Evolutionary conservation across 352 stramenopile species (phyloP).

Genomic region (Phytophthora pini): DNA sequence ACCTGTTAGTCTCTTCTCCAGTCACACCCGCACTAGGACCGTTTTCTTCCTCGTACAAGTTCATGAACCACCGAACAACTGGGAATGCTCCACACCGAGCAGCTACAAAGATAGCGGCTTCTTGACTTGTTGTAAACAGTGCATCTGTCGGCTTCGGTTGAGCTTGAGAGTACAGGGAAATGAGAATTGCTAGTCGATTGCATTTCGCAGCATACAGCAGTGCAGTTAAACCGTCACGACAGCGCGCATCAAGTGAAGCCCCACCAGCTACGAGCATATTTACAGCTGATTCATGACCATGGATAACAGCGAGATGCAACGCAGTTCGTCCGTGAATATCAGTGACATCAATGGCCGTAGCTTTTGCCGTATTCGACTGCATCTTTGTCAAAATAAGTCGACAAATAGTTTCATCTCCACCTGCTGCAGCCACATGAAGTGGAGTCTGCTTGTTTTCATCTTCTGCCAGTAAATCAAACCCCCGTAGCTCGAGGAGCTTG

Average conservation of each 20-base stretch:
- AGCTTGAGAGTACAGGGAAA: slow-evolving; percentile 42
- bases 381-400: slow-evolving; percentile 41
- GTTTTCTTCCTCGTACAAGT: slow-evolving; percentile 28
- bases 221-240: slow-evolving; percentile 45
- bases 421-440: slow-evolving; percentile 53
- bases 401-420: slow-evolving; percentile 52
- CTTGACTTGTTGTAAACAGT: slow-evolving; percentile 35
- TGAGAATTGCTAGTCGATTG: slow-evolving; percentile 58
- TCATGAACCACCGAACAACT: slow-evolving; percentile 62
- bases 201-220: slow-evolving; percentile 57
- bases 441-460: slow-evolving; percentile 54
- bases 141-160: slow-evolving; percentile 22
- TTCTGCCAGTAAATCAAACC: slow-evolving; percentile 50
- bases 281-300: slow-evolving; percentile 51
- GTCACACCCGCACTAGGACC: no score
- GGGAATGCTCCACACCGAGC: slow-evolving; percentile 44
- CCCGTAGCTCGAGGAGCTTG: slow-evolving; percentile 48
- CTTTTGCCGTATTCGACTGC: slow-evolving; percentile 22
- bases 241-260: slow-evolving; percentile 45
- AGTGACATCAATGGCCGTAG: slow-evolving; percentile 35
- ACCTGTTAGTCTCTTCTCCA: background rate
- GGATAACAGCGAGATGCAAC: slow-evolving; percentile 56
- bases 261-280: slow-evolving; percentile 45
- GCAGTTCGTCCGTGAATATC: slow-evolving; percentile 49
- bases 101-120: slow-evolving; percentile 59